Evolutionary conservation across 176 grass and related monocot genomes (phyloP), one percentile per base, ranked within the genome.

Genomic region (Secale cereale): DNA sequence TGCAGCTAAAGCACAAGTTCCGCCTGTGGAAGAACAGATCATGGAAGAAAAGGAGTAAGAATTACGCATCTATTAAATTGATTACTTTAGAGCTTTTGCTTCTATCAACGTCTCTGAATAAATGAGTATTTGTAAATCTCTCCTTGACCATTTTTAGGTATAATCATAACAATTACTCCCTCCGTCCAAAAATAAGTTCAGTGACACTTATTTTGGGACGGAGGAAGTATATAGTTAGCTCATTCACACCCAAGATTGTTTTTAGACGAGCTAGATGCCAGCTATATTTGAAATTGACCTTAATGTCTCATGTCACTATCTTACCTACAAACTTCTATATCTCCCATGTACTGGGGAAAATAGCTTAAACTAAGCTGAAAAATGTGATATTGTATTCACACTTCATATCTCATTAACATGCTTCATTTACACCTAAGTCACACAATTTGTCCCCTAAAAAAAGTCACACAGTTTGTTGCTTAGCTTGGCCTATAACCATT

Each of bases 21-120:
- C 93, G 17, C 89, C 93, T 78, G 86, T 92, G 0, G 91, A 94
- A 77, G 93, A 99, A 78, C 90, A 99, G 54, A 87, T 89, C 63
- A 92, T 96, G 82, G 97, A 99, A 83, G 94, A 94, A 74, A 89
- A 82, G 57, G 97, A 99, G 97, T 99, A 94, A 89, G 89, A 78
- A 80, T 52, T 31, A 80, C 12, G 16, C n/a, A 36, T 76, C 37
- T 36, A 50, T 83, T 75, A 27, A 20, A 82, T 3, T 36, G 65
- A 57, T 30, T 33, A 23, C 25, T 79, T 9, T 7, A 66, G 20
- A 32, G 25, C 25, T 31, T 83, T 5, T 52, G 27, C 32, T 84
- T 84, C 7, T 26, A 82, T 20, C 3, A 0, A 5, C 39, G 65
- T 82, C 0, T 82, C 79, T 25, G 1, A 43, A 57, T 11, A 74